phyloP scores from a whole-genome alignment of 202 grass and related monocot species.

The Saccharum hybrid region DNA sequence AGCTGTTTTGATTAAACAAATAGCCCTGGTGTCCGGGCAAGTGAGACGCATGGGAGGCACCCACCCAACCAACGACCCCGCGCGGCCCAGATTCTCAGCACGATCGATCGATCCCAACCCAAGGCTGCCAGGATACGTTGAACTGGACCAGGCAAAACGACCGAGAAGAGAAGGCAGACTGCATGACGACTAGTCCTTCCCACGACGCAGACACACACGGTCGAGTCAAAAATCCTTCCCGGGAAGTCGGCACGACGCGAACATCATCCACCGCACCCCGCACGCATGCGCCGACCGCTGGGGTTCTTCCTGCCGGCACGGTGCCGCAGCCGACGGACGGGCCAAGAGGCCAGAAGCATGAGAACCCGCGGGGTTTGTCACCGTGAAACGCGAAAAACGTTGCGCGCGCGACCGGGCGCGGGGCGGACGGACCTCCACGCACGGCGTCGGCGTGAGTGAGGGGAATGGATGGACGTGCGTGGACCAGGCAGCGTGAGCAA shows the following conservation, averaged over 20 bases:
- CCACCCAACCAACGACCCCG: background rate
- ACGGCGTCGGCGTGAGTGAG: slow-evolving; percentile 30
- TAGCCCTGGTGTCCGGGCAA: background rate
- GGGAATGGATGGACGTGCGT: too few species aligned
- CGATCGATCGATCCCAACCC: background rate
- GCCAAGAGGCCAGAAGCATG: background rate
- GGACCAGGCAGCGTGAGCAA: background rate
- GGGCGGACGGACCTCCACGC: too few species aligned
- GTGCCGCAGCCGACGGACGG: slow-evolving; percentile 7
- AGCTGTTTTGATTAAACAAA: slow-evolving; percentile 48
- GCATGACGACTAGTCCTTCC: slow-evolving; percentile 22
- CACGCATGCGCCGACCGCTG: background rate
- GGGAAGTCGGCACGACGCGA: slow-evolving; percentile 24
- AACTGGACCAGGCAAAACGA: slow-evolving; percentile 31
- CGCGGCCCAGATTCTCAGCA: slow-evolving; percentile 42
- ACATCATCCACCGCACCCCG: background rate
- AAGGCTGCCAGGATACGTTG: slow-evolving; percentile 10
- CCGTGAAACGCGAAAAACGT: background rate
- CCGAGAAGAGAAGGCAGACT: background rate
- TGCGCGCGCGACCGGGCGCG: background rate
- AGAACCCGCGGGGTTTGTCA: background rate
- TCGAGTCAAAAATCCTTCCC: background rate
- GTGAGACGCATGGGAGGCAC: background rate
- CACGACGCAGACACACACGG: slow-evolving; percentile 24
- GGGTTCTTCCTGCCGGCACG: background rate